phyloP scores from a whole-genome alignment of 208 protist genomes.

The Wallacemonas sp. region DNA sequence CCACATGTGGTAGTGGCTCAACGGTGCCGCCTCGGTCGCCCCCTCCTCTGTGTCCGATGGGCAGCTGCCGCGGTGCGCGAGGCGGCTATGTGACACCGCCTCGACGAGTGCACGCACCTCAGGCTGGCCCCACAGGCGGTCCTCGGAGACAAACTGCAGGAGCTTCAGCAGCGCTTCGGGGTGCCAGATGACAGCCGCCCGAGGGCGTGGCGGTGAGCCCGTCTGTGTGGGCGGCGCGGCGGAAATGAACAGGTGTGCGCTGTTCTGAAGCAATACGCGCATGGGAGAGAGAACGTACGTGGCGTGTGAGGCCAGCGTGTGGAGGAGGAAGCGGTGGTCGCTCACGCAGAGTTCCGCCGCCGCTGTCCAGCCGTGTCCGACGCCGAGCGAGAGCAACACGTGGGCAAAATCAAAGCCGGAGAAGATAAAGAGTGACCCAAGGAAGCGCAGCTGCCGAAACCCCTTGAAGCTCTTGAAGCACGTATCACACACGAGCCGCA shows the following conservation, averaged over 20 bases:
- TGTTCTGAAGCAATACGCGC: conserved; percentile 53
- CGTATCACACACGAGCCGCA: conserved; percentile 52
- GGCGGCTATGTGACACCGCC: neutral
- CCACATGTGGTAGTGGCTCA: conserved; percentile 75
- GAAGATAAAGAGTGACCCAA: conserved; percentile 57
- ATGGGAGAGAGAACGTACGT: conserved; percentile 16
- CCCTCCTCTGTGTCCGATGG: too few species aligned
- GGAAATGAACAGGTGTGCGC: conserved; percentile 43
- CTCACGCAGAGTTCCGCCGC: conserved; percentile 77
- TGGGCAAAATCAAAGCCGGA: conserved; percentile 57
- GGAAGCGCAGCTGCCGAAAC: conserved; percentile 53
- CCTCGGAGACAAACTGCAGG: conserved; percentile 34
- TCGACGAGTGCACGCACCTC: neutral
- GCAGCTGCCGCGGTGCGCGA: neutral
- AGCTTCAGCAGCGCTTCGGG: conserved; percentile 38
- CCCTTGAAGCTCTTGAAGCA: conserved; percentile 53
- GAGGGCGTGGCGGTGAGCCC: neutral
- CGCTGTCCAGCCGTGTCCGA: conserved; percentile 62
- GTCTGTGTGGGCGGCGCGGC: conserved; percentile 24
- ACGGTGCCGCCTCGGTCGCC: conserved; percentile 1
- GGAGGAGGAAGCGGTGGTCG: conserved; percentile 63
- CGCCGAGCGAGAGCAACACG: conserved; percentile 55
- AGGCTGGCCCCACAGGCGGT: conserved; percentile 29
- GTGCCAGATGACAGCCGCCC: conserved; percentile 25
- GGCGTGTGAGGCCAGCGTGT: conserved; percentile 33